Evolutionary conservation across 805 yeast genomes (phyloP).

Genomic region (Candida manassasensis): DNA sequence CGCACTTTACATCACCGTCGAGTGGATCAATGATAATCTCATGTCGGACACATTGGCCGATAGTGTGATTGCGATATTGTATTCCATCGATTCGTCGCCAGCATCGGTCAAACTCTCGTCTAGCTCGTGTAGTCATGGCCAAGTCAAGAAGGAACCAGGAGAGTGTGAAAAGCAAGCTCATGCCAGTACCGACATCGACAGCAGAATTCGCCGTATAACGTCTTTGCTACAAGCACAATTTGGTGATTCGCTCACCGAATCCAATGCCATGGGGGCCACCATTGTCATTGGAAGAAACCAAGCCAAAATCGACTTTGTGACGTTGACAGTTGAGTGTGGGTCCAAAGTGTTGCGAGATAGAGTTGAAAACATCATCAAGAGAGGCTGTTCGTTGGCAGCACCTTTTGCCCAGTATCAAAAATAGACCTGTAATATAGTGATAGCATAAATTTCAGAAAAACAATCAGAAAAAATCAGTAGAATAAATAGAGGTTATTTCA

Average conservation of each 20-base stretch:
- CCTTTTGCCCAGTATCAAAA: conserved; percentile 54
- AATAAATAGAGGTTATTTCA: no score
- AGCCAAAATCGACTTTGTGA: conserved; percentile 63
- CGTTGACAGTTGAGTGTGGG: conserved; percentile 62
- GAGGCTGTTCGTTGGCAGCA: conserved; percentile 78
- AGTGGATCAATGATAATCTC: conserved; percentile 81
- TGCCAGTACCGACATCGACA: conserved; percentile 22
- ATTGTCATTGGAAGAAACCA: conserved; percentile 70
- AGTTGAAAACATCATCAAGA: conserved; percentile 70
- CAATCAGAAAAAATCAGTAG: no score
- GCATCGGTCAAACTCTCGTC: conserved; percentile 89
- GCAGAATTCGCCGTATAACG: conserved; percentile 46
- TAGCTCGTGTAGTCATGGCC: conserved; percentile 44
- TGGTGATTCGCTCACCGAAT: conserved; percentile 62
- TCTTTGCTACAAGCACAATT: conserved; percentile 77
- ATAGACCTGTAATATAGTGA: background rate
- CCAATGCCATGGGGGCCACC: conserved; percentile 45
- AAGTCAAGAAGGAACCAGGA: conserved; percentile 15
- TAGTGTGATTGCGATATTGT: conserved; percentile 80
- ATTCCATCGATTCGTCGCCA: conserved; percentile 91
- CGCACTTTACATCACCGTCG: conserved; percentile 54
- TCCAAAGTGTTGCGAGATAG: conserved; percentile 77
- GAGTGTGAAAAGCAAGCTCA: conserved; percentile 17
- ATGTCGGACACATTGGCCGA: conserved; percentile 94
- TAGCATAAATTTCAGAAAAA: no score